Conservation (phyloP, 164 flowering plant species). For the Nymphaea colorata region DNA sequence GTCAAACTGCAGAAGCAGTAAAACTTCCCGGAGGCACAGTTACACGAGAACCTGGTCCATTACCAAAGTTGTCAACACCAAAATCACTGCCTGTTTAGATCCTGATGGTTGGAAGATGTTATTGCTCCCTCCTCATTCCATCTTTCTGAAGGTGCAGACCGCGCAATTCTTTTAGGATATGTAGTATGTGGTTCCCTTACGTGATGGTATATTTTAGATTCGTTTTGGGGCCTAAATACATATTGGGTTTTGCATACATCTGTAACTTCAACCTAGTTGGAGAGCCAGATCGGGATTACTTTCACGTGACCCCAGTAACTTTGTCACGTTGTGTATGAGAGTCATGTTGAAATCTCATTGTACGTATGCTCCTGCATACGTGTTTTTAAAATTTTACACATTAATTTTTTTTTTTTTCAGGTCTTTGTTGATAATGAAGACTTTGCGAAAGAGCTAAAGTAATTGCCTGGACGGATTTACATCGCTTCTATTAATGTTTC, state of each 20-base stretch:
- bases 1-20: slow-evolving; percentile 85
- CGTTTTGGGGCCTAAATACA: no score
- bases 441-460: slow-evolving; percentile 78
- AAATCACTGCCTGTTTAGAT: slow-evolving; percentile 95
- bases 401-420: slow-evolving; percentile 21
- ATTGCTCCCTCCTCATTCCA: slow-evolving; percentile 6
- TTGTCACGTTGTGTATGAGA: no score
- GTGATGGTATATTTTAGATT: no score
- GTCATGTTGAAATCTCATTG: no score
- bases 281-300: no score
- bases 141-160: background rate
- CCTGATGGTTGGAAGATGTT: slow-evolving; percentile 99
- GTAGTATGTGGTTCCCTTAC: no score
- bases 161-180: no score
- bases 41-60: slow-evolving; percentile 92
- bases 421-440: slow-evolving; percentile 90
- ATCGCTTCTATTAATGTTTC: no score
- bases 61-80: slow-evolving; percentile 86
- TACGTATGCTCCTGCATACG: background rate
- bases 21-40: slow-evolving; percentile 74
- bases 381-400: no score
- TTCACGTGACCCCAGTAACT: no score
- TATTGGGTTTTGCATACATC: no score
- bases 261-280: no score
- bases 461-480: slow-evolving; percentile 4